Base-by-base conservation (phyloP, 345 rosid species). In the Sonneratia caseolaris region DNA sequence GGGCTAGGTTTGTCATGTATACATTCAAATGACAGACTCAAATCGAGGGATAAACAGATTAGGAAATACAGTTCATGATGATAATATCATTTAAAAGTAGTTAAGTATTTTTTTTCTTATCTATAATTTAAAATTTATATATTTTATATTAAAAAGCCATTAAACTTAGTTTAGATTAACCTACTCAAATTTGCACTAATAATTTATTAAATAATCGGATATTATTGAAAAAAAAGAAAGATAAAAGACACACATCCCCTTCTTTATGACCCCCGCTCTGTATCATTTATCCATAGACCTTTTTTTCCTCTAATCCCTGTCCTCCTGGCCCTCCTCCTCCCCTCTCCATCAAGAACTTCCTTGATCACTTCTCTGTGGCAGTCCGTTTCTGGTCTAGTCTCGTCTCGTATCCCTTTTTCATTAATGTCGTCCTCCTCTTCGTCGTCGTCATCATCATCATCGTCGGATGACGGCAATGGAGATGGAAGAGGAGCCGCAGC, bases 391-490 rank as follows among this genome's bases (percentile, higher is more conserved):
- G 22, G 19, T 37, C 66, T 55, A 43, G 18, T 32, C 40, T 36
- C 12, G 3, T 37, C 19, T 24, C 53, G 8, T 59, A 19, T 72
- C 48, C 37, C n/a, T 21, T 19, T 66, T 9, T 14, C 22, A 16
- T 27, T 37, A 22, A 49, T 51, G 43, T 37, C 47, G 37, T 68
- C 71, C 37, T 67, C 70, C 36, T 40, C 70, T 11, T 42, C 77
- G 15, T 35, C 66, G 61, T 82, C 84, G 0, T 81, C 87, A 0
- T 68, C 80, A 0, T 81, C 84, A 0, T 76, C 84, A 3, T 72
- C 85, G 1, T 67, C 79, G 4, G 79, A 75, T 12, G 70, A 79
- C 68, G 82, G 79, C 40, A 76, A 72, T 73, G 87, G 77, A 67
- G 79, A 71, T 3, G 77, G 68, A 37, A 64, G 53, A 37, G 57